Evolutionary conservation across 129 eudicot species (phyloP).

Genomic region (Centrapalus pauciflorus): DNA sequence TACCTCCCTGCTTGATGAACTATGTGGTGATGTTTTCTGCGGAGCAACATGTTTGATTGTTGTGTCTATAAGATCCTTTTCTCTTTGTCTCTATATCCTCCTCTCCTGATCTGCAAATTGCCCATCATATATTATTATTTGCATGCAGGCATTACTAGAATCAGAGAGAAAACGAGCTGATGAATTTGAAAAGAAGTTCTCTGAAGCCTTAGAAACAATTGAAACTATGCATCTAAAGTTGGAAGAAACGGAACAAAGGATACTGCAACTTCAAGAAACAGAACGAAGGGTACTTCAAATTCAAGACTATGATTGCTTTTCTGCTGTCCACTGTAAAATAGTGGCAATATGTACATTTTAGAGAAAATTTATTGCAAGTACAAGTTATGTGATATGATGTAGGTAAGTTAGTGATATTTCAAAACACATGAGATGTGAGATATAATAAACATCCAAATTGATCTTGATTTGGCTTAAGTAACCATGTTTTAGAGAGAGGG

Average conservation of each 20-base stretch:
- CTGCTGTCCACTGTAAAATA: constrained; percentile 13
- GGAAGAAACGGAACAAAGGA: constrained; percentile 28
- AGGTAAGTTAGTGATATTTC: constrained; percentile 10
- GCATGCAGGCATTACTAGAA: constrained; percentile 19
- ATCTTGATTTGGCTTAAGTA: constrained; percentile 16
- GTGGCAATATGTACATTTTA: constrained; percentile 29
- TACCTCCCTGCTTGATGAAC: not conserved
- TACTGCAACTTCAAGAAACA: constrained; percentile 33
- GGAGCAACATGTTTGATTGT: too few species aligned
- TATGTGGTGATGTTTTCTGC: not conserved
- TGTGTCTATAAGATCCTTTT: too few species aligned
- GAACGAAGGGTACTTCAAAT: constrained; percentile 54
- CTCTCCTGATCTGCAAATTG: not conserved
- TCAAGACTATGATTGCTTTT: constrained; percentile 47
- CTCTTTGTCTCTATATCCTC: not conserved
- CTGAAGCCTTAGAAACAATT: constrained; percentile 24
- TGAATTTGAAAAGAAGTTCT: constrained; percentile 25
- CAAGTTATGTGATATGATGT: constrained; percentile 7
- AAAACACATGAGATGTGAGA: constrained; percentile 15
- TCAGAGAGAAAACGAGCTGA: constrained; percentile 23
- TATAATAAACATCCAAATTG: constrained; percentile 2
- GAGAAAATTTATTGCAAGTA: constrained; percentile 26
- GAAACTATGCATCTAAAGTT: constrained; percentile 31
- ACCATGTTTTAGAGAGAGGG: constrained; percentile 8
- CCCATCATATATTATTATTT: not conserved